These are phyloP conservation scores for Aspergillus sp. DNA, from an alignment of 2,329 filamentous ascomycete species.

Conservation along the genomic window DNA sequence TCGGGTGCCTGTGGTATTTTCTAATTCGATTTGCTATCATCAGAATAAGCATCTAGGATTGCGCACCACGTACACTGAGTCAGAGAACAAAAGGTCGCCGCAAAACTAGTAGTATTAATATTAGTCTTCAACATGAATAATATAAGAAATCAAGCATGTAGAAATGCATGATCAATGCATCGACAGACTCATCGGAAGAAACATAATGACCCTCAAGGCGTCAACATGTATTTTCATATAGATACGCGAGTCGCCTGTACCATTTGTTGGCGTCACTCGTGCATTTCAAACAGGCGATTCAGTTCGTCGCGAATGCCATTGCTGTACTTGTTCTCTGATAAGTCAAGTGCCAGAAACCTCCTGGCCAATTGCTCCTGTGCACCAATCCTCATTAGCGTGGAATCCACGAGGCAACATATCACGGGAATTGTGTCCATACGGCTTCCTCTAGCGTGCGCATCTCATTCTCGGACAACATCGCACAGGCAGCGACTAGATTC, in stretches of 20 bases:
- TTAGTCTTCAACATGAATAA: too few species aligned
- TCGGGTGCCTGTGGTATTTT: too few species aligned
- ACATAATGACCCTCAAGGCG: too few species aligned
- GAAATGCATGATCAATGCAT: too few species aligned
- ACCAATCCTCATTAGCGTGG: background rate
- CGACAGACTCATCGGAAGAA: too few species aligned
- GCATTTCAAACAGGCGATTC: constrained; percentile 6
- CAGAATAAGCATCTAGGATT: too few species aligned
- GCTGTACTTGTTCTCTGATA: constrained; percentile 5
- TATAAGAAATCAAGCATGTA: too few species aligned
- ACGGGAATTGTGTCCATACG: constrained; percentile 36
- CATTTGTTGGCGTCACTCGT: background rate
- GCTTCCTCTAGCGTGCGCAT: constrained; percentile 66
- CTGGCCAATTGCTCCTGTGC: constrained; percentile 14
- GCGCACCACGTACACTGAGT: too few species aligned
- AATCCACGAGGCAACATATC: background rate
- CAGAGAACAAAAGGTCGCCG: too few species aligned
- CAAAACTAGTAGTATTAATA: too few species aligned
- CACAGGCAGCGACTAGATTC: constrained; percentile 72
- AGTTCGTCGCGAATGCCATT: constrained; percentile 7
- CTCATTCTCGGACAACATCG: constrained; percentile 64
- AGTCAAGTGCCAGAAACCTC: constrained; percentile 14
- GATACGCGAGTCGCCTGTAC: background rate
- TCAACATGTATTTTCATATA: too few species aligned
- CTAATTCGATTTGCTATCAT: too few species aligned